These are phyloP conservation scores for Cladorrhinum sp. DNA, from an alignment of 2,329 filamentous ascomycete species.

Conservation along the genomic window DNA sequence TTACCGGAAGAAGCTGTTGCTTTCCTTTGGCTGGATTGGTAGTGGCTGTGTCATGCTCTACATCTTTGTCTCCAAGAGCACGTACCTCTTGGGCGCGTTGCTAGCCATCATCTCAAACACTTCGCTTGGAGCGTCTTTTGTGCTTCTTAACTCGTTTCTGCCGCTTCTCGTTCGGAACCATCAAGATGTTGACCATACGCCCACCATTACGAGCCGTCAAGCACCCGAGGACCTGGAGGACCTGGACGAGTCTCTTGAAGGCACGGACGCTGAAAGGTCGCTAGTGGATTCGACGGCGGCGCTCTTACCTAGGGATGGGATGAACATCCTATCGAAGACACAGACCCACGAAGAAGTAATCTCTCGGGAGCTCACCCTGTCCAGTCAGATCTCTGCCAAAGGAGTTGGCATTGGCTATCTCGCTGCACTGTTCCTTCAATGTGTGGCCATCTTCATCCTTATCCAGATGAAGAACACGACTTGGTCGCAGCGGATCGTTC, in stretches of 20 bases:
- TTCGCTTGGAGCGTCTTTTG: slow-evolving; percentile 91
- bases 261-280: slow-evolving; percentile 29
- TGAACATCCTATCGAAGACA: slow-evolving; percentile 35
- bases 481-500: slow-evolving; percentile 79
- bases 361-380: slow-evolving; percentile 70
- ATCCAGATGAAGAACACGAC: slow-evolving; percentile 71
- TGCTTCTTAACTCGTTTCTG: slow-evolving; percentile 91
- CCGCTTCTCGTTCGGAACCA: slow-evolving; percentile 88
- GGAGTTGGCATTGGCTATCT: slow-evolving; percentile 94
- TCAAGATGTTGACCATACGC: slow-evolving; percentile 45
- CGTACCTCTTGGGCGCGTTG: slow-evolving; percentile 78
- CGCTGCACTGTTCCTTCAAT: slow-evolving; percentile 80
- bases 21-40: slow-evolving; percentile 81
- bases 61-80: slow-evolving; percentile 68
- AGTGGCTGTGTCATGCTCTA: slow-evolving; percentile 85
- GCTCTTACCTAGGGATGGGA: slow-evolving; percentile 39
- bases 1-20: slow-evolving; percentile 82
- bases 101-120: slow-evolving; percentile 90
- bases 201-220: slow-evolving; percentile 31
- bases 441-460: slow-evolving; percentile 74
- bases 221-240: slow-evolving; percentile 38
- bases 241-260: slow-evolving; percentile 31
- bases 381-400: slow-evolving; percentile 85
- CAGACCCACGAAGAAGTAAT: slow-evolving; percentile 52
- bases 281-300: slow-evolving; percentile 45